A percentile compares a stretch with the other conserved stretches of the same genome.
These are phyloP conservation scores for Komagataea norvegica DNA, from an alignment of 1,139 yeast genomes.

Conservation along the genomic window DNA sequence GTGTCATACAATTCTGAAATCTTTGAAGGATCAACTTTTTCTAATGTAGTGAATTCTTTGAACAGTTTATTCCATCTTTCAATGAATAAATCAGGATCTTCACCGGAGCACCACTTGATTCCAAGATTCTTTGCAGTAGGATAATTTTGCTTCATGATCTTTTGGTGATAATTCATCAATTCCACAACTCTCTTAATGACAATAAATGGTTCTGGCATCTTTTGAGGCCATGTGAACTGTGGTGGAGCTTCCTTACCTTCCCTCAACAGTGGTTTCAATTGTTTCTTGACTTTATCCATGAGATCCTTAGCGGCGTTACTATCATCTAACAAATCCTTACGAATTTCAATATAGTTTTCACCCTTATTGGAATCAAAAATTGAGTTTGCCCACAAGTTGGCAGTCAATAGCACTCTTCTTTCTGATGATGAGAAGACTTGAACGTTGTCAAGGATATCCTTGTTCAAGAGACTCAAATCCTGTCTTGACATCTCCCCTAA, in stretches of 20 bases:
- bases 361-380: constrained; percentile 68
- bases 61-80: constrained; percentile 98
- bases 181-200: constrained; percentile 93
- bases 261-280: constrained; percentile 86
- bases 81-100: constrained; percentile 81
- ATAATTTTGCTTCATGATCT: constrained; percentile 80
- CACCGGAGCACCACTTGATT: constrained; percentile 92
- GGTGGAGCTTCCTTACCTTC: constrained; percentile 99
- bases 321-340: constrained; percentile 92
- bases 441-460: constrained; percentile 78
- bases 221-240: constrained; percentile 98
- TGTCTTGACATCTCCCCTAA: constrained; percentile 95
- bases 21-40: constrained; percentile 96
- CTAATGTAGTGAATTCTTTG: constrained; percentile 87
- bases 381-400: constrained; percentile 82
- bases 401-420: constrained; percentile 89
- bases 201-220: constrained; percentile 94
- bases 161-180: constrained; percentile 87
- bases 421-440: constrained; percentile 90
- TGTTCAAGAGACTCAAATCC: constrained; percentile 80
- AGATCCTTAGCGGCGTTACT: constrained; percentile 97
- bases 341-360: constrained; percentile 70
- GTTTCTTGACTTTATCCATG: constrained; percentile 97
- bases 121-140: constrained; percentile 61
- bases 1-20: constrained; percentile 96